Evolutionary conservation across 441 rosid species (phyloP).

Genomic region (Bocquillonia castaneifolia): DNA sequence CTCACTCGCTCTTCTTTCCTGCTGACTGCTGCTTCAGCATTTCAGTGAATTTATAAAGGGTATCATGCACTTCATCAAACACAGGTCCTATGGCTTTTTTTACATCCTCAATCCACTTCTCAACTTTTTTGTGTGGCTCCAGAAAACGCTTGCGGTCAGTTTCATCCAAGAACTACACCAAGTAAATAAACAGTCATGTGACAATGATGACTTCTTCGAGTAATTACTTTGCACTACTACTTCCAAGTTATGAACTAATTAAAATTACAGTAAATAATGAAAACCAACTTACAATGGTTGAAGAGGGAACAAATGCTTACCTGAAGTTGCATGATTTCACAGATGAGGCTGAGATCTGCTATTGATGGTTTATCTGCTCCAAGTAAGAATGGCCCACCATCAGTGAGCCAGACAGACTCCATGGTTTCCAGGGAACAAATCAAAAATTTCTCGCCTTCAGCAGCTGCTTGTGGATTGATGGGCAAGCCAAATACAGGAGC

Average conservation of each 20-base stretch:
- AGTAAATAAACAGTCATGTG: neutral
- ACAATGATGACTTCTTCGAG: neutral
- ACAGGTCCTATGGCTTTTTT: conserved; percentile 56
- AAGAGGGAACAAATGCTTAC: conserved; percentile 27
- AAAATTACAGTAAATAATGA: too few species aligned
- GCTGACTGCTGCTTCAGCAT: conserved; percentile 26
- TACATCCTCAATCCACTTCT: conserved; percentile 65
- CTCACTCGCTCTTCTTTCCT: conserved; percentile 26
- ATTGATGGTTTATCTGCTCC: conserved; percentile 70
- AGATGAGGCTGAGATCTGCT: conserved; percentile 81
- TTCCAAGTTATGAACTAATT: too few species aligned
- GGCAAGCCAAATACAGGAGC: conserved; percentile 51
- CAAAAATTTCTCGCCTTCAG: conserved; percentile 51
- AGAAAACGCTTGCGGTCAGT: conserved; percentile 48
- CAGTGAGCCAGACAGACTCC: conserved; percentile 75
- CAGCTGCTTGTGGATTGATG: conserved; percentile 52
- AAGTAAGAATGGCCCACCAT: conserved; percentile 54
- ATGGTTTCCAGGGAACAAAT: conserved; percentile 44
- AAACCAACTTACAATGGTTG: neutral
- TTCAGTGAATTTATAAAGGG: conserved; percentile 38
- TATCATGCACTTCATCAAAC: conserved; percentile 63
- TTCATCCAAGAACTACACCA: conserved; percentile 54
- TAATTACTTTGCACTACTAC: too few species aligned
- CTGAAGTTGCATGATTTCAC: conserved; percentile 85
- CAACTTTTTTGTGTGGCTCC: conserved; percentile 61